A percentile compares a stretch with the other conserved stretches of the same genome.
phyloP scores from a whole-genome alignment of 2,329 filamentous ascomycete genomes.

The Penicillium sp. region DNA sequence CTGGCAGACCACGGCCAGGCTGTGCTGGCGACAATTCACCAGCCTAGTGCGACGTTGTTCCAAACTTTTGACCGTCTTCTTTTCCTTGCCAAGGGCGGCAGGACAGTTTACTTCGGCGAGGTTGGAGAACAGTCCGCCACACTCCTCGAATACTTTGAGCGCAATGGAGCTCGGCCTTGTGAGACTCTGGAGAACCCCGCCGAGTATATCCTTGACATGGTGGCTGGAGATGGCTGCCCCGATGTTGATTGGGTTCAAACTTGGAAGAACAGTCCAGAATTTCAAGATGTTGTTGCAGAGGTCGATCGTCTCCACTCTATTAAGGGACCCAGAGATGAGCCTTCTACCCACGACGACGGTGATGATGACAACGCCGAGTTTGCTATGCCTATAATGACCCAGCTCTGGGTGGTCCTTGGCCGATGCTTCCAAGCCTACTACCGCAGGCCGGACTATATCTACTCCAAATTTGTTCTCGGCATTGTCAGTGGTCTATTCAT shows the following conservation, averaged over 20 bases:
- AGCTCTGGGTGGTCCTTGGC: constrained; percentile 65
- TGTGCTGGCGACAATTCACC: constrained; percentile 87
- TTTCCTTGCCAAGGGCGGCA: constrained; percentile 62
- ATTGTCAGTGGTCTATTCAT: constrained; percentile 67
- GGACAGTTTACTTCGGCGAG: constrained; percentile 65
- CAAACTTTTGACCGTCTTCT: constrained; percentile 69
- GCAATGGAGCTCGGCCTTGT: constrained; percentile 60
- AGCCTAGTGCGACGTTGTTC: constrained; percentile 85
- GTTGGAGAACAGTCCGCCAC: constrained; percentile 58
- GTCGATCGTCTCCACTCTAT: constrained; percentile 43
- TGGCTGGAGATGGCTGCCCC: constrained; percentile 38
- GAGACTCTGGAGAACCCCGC: constrained; percentile 67
- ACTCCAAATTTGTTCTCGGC: constrained; percentile 73
- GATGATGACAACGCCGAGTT: constrained; percentile 67
- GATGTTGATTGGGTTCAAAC: constrained; percentile 60
- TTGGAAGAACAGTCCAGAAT: constrained; percentile 62
- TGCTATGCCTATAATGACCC: constrained; percentile 67
- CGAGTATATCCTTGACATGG: constrained; percentile 68
- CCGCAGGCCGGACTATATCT: constrained; percentile 82
- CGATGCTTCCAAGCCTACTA: constrained; percentile 89
- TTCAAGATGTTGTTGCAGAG: constrained; percentile 55
- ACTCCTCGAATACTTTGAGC: constrained; percentile 63
- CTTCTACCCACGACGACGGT: constrained; percentile 41
- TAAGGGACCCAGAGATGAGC: background rate
- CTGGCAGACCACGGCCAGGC: constrained; percentile 81